Conservation (phyloP, 192 early-diverging fungal genomes). For the Spinellus fusiger region DNA sequence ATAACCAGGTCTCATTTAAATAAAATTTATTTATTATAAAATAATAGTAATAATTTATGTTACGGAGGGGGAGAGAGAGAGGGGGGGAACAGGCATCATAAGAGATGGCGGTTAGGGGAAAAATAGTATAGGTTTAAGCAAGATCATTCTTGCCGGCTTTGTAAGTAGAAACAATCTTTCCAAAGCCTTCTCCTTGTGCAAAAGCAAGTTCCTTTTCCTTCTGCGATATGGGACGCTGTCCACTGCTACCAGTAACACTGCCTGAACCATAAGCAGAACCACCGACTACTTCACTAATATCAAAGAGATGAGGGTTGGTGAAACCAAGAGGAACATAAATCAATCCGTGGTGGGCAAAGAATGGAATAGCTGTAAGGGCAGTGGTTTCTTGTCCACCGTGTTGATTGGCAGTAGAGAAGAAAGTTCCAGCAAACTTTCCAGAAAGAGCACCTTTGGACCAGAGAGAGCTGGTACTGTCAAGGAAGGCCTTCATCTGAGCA, state of each 20-base stretch:
- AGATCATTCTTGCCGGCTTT: conserved; percentile 3
- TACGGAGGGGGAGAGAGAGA: too few relatives aligned
- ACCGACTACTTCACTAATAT: conserved; percentile 28
- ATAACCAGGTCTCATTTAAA: too few relatives aligned
- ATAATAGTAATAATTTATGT: too few relatives aligned
- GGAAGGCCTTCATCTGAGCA: conserved; percentile 66
- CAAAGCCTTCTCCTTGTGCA: conserved; percentile 59
- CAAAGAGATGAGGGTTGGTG: conserved; percentile 39
- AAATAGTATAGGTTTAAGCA: conserved; percentile 1
- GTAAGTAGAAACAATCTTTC: conserved; percentile 35
- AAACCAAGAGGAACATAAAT: conserved; percentile 70
- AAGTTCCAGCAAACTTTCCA: conserved; percentile 68
- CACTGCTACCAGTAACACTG: conserved; percentile 51
- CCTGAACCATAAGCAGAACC: conserved; percentile 20
- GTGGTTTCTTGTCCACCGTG: conserved; percentile 80
- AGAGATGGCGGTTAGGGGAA: too few relatives aligned
- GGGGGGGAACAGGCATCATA: too few relatives aligned
- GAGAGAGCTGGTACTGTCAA: conserved; percentile 23
- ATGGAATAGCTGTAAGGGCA: conserved; percentile 53
- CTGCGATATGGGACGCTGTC: conserved; percentile 54
- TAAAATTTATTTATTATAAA: too few relatives aligned
- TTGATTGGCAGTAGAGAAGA: conserved; percentile 68
- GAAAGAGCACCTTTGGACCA: conserved; percentile 50
- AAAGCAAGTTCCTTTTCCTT: conserved; percentile 58
- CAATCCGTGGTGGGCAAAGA: conserved; percentile 72